These are phyloP conservation scores for Phytopythium kandeliae DNA, from an alignment of 352 stramenopile genomes.

Conservation along the genomic window DNA sequence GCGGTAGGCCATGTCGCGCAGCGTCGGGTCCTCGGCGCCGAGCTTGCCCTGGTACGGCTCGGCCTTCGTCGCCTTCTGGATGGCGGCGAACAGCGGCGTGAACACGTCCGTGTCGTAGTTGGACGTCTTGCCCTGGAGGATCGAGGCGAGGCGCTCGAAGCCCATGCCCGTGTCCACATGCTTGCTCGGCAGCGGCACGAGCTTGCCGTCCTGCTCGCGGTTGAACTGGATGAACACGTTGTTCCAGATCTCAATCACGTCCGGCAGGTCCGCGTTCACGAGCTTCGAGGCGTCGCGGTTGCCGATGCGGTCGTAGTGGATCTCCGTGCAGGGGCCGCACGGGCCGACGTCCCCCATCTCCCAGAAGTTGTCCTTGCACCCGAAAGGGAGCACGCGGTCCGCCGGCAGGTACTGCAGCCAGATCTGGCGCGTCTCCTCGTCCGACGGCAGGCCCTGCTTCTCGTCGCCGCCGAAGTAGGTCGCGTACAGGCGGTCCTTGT, in stretches of 20 bases:
- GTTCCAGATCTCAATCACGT: conserved; percentile 96
- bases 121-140: conserved; percentile 92
- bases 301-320: conserved; percentile 85
- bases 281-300: conserved; percentile 92
- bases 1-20: conserved; percentile 90
- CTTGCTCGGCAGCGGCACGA: conserved; percentile 88
- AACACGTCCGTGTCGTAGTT: conserved; percentile 98
- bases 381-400: conserved; percentile 91
- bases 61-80: conserved; percentile 82
- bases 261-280: conserved; percentile 56
- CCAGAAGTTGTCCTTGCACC: conserved; percentile 96
- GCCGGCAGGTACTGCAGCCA: conserved; percentile 86
- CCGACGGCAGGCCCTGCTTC: conserved; percentile 31
- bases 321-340: conserved; percentile 93
- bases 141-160: conserved; percentile 93
- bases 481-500: conserved; percentile 50
- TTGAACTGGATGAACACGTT: conserved; percentile 99
- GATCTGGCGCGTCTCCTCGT: conserved; percentile 88
- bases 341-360: conserved; percentile 93
- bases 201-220: conserved; percentile 84
- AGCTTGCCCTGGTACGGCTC: conserved; percentile 57
- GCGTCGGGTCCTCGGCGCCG: conserved; percentile 48
- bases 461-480: conserved; percentile 64
- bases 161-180: conserved; percentile 98
- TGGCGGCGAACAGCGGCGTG: conserved; percentile 86